phyloP scores from a whole-genome alignment of 1,284 basidiomycete species.

The Gastroboletus turbinatus region DNA sequence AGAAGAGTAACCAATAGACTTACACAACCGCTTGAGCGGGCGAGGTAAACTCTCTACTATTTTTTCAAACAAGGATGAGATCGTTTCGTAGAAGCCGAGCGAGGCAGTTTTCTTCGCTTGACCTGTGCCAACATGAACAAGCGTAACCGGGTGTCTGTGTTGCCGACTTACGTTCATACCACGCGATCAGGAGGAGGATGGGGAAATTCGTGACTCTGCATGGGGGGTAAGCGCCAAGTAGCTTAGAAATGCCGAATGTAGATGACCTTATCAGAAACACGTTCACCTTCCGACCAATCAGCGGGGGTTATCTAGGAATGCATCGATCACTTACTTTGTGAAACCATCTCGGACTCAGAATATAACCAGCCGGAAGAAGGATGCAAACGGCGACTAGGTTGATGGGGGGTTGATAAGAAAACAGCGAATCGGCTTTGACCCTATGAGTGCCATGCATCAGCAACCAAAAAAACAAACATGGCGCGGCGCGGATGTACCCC shows the following conservation, averaged over 20 bases:
- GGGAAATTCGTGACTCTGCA: slow-evolving; percentile 80
- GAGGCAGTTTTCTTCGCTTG: slow-evolving; percentile 66
- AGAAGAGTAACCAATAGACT: slow-evolving; percentile 26
- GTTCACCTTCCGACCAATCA: slow-evolving; percentile 58
- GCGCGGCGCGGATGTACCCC: slow-evolving; percentile 50
- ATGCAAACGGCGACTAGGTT: slow-evolving; percentile 81
- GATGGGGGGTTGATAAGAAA: slow-evolving; percentile 91
- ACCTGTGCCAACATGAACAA: slow-evolving; percentile 20
- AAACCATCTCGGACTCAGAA: slow-evolving; percentile 78
- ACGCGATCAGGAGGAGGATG: slow-evolving; percentile 76
- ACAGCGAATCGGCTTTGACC: slow-evolving; percentile 85
- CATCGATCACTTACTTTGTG: slow-evolving; percentile 59
- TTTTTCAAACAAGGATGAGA: slow-evolving; percentile 64
- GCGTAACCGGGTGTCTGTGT: not conserved
- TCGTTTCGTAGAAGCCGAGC: slow-evolving; percentile 68
- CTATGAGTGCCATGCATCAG: slow-evolving; percentile 39
- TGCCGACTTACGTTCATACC: slow-evolving; percentile 67
- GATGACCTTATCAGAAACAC: slow-evolving; percentile 77
- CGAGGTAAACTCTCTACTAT: slow-evolving; percentile 73
- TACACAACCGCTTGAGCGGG: slow-evolving; percentile 69
- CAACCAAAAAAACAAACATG: slow-evolving; percentile 11
- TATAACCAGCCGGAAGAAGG: slow-evolving; percentile 81
- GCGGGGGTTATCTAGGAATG: not conserved
- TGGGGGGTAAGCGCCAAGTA: slow-evolving; percentile 3
- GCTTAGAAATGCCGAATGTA: slow-evolving; percentile 7